phyloP scores from a whole-genome alignment of 2,329 filamentous ascomycete species.

The Polytolypa hystricis region DNA sequence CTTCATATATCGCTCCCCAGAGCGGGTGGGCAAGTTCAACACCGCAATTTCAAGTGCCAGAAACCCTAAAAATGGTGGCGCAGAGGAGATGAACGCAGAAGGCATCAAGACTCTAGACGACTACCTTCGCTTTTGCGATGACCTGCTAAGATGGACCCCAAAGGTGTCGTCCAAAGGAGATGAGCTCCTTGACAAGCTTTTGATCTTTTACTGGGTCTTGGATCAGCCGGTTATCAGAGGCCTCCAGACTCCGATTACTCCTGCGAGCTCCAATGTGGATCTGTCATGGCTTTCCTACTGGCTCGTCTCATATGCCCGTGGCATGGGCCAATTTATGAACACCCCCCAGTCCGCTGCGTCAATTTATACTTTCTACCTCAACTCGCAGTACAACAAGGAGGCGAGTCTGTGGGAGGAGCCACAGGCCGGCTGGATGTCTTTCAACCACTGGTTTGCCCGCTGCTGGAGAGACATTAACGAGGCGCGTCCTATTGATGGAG shows the following conservation, averaged over 20 bases:
- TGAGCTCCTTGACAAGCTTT: slow-evolving; percentile 28
- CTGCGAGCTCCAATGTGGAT: slow-evolving; percentile 17
- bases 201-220: slow-evolving; percentile 33
- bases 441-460: slow-evolving; percentile 34
- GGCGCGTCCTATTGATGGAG: slow-evolving; percentile 20
- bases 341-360: slow-evolving; percentile 20
- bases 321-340: slow-evolving; percentile 28
- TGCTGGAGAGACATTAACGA: slow-evolving; percentile 26
- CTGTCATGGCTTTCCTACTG: slow-evolving; percentile 28
- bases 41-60: too few species aligned
- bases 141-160: slow-evolving; percentile 32
- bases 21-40: too few species aligned
- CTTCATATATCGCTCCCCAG: too few species aligned
- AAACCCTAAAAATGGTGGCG: too few species aligned
- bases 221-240: slow-evolving; percentile 21
- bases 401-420: slow-evolving; percentile 25
- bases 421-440: slow-evolving; percentile 23
- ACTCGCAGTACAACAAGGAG: slow-evolving; percentile 22
- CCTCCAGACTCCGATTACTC: slow-evolving; percentile 21
- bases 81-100: too few species aligned
- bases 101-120: too few species aligned
- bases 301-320: slow-evolving; percentile 29
- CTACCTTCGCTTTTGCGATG: too few species aligned
- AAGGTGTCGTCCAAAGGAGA: slow-evolving; percentile 24
- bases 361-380: slow-evolving; percentile 23